Conservation (phyloP, 192 early-diverging fungal species). For the Chytriomyces confervae region DNA sequence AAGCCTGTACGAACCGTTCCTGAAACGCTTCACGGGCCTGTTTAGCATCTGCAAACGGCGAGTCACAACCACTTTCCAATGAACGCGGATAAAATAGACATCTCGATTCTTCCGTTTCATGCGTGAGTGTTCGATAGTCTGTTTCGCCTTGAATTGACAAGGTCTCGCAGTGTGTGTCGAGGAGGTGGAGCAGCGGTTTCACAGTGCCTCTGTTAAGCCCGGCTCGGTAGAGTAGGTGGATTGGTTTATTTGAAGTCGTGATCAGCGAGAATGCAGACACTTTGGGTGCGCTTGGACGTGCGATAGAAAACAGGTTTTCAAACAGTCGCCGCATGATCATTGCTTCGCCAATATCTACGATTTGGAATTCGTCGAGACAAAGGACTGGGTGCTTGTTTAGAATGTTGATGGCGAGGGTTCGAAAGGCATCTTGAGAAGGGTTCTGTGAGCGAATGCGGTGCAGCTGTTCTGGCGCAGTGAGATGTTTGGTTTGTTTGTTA, state of each 20-base stretch:
- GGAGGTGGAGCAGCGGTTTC: slow-evolving; percentile 3
- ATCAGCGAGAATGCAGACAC: slow-evolving; percentile 9
- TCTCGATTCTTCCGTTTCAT: not conserved
- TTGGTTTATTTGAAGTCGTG: slow-evolving; percentile 30
- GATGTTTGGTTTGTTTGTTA: not conserved
- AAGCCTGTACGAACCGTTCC: not conserved
- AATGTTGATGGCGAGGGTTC: not conserved
- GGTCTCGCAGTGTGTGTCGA: slow-evolving; percentile 19
- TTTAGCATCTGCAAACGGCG: no score
- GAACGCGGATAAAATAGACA: slow-evolving; percentile 10
- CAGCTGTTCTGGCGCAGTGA: not conserved
- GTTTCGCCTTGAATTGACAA: not conserved
- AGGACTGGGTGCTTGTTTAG: slow-evolving; percentile 12
- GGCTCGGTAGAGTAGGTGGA: slow-evolving; percentile 5
- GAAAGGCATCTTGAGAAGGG: slow-evolving; percentile 7
- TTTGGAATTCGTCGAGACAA: slow-evolving; percentile 31
- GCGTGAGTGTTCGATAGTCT: slow-evolving; percentile 5
- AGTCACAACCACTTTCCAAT: no score
- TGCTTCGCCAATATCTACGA: slow-evolving; percentile 28
- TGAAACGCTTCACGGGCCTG: not conserved
- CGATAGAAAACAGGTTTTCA: slow-evolving; percentile 7
- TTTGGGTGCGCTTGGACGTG: not conserved
- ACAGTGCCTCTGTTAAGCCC: slow-evolving; percentile 16
- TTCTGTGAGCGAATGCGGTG: not conserved
- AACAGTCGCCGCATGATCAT: slow-evolving; percentile 25